Percentiles rank a stretch among this genome's conserved stretches.
These are phyloP conservation scores for Puccinia horiana DNA, from an alignment of 1,284 basidiomycete species.

Conservation along the genomic window DNA sequence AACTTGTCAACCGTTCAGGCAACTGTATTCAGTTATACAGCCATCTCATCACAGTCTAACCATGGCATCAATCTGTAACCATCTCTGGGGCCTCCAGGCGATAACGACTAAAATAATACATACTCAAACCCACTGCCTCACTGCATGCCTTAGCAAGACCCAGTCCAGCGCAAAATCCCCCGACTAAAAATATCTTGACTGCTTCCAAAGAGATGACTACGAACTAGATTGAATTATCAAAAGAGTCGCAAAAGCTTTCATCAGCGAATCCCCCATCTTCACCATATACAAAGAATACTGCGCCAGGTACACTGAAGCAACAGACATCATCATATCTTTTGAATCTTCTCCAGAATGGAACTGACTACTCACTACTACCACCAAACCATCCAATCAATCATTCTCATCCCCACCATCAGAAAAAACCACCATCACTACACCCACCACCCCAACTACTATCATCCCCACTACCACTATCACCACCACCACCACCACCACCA, in stretches of 20 bases:
- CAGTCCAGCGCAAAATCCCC: no score
- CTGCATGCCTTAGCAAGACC: no score
- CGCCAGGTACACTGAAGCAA: conserved; percentile 75
- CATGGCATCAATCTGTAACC: no score
- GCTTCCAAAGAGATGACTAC: conserved; percentile 5
- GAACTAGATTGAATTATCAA: conserved; percentile 61
- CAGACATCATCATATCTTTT: conserved; percentile 69
- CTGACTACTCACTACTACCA: conserved; percentile 65
- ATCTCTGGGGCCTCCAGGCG: no score
- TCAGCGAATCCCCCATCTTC: conserved; percentile 70
- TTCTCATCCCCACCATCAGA: neutral
- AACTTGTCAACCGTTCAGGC: no score
- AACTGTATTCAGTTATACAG: no score
- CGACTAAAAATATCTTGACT: neutral
- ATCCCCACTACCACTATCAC: neutral
- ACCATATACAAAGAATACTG: conserved; percentile 79
- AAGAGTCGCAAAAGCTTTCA: conserved; percentile 67
- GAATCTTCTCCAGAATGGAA: conserved; percentile 71
- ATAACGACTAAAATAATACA: no score
- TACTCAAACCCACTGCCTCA: no score
- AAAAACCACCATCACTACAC: neutral
- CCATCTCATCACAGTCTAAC: no score
- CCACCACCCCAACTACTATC: neutral
- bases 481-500: neutral
- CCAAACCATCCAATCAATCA: conserved; percentile 23